These are phyloP conservation scores for Trichophyton verrucosum DNA, from an alignment of 2,329 filamentous ascomycete species.

Conservation along the genomic window DNA sequence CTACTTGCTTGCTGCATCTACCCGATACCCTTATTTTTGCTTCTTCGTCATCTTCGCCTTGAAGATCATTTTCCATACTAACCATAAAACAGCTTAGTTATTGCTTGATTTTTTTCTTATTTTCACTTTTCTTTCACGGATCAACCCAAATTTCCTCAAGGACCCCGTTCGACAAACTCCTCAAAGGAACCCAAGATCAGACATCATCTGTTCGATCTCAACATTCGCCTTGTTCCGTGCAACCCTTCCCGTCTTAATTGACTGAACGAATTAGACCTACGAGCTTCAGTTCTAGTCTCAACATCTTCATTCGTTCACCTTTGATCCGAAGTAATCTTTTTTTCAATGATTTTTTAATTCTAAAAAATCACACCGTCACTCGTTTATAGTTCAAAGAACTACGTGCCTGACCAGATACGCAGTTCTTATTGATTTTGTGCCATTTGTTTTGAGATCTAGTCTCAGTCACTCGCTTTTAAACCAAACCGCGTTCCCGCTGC, in stretches of 20 bases:
- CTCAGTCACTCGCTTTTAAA: conserved; percentile 37
- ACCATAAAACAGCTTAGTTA: conserved; percentile 3
- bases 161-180: neutral
- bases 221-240: neutral
- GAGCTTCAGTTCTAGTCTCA: neutral
- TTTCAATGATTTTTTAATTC: conserved; percentile 7
- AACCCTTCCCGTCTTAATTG: neutral
- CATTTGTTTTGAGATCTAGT: conserved; percentile 27
- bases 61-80: neutral
- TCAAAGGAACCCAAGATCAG: neutral
- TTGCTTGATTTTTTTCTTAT: neutral
- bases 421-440: conserved; percentile 22
- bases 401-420: conserved; percentile 15
- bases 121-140: conserved; percentile 1
- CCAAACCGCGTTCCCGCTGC: conserved; percentile 30
- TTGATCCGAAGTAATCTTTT: neutral
- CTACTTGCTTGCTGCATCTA: neutral
- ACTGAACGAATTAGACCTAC: neutral
- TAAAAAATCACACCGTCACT: conserved; percentile 27
- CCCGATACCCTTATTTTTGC: conserved; percentile 3
- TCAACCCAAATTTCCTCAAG: neutral
- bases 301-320: conserved; percentile 4
- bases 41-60: neutral
- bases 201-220: neutral
- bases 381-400: conserved; percentile 31